A percentile compares a stretch with the other conserved stretches of the same genome.
Evolutionary conservation across 768 basidiomycete species (phyloP).

Genomic region (Suillus americanus): DNA sequence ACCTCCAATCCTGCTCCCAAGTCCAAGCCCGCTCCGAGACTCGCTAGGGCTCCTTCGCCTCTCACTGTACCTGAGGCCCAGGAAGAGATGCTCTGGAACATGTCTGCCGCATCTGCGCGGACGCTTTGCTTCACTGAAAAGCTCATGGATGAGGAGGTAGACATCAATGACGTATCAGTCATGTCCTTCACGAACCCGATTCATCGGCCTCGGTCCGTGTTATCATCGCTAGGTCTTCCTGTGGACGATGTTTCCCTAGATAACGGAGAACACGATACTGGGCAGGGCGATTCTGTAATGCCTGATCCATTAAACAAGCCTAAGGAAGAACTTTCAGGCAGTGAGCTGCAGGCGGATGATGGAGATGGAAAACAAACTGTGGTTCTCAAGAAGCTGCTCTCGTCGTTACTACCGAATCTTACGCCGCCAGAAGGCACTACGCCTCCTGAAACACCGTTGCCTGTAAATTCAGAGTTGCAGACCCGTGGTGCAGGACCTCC

Average conservation of each 20-base stretch:
- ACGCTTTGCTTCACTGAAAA: constrained; percentile 65
- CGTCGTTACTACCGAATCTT: not conserved
- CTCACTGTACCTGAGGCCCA: constrained; percentile 31
- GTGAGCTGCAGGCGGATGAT: constrained; percentile 9
- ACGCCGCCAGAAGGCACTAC: not conserved
- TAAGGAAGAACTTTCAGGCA: not conserved
- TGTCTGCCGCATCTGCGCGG: constrained; percentile 51
- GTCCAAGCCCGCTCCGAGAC: constrained; percentile 14
- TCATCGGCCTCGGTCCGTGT: constrained; percentile 30
- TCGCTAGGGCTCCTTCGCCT: constrained; percentile 19
- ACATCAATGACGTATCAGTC: constrained; percentile 49
- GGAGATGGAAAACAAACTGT: constrained; percentile 33
- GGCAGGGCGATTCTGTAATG: not conserved
- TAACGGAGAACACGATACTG: not conserved
- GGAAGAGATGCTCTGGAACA: constrained; percentile 66
- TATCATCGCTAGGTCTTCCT: constrained; percentile 21
- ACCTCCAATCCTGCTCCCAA: constrained; percentile 19
- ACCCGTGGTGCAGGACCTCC: constrained; percentile 8
- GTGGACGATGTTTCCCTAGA: not conserved
- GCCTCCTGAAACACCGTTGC: constrained; percentile 7
- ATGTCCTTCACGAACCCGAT: constrained; percentile 49
- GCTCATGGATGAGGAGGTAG: constrained; percentile 61
- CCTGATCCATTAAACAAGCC: not conserved
- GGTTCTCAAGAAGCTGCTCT: constrained; percentile 24
- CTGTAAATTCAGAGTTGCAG: constrained; percentile 3